Evolutionary conservation across 192 early-diverging fungal species (phyloP).

Genomic region (Backusella luteola): DNA sequence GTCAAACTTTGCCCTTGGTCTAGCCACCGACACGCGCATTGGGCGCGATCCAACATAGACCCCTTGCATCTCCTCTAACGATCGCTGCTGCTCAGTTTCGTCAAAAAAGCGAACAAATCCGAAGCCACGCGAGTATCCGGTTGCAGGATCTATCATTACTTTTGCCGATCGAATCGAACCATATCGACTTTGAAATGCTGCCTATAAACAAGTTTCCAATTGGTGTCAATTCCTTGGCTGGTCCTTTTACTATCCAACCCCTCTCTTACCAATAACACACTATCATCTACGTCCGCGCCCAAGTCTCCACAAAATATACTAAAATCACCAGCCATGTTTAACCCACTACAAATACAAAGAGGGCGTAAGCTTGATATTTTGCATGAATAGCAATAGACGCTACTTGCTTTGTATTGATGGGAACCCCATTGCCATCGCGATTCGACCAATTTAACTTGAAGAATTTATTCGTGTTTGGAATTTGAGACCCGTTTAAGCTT

Average conservation of each 20-base stretch:
- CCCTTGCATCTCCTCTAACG: constrained; percentile 16
- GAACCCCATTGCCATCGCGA: constrained; percentile 10
- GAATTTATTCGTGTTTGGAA: constrained; percentile 14
- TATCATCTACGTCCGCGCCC: constrained; percentile 8
- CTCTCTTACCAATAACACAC: not conserved
- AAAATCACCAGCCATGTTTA: constrained; percentile 5
- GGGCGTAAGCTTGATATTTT: not conserved
- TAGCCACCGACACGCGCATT: constrained; percentile 6
- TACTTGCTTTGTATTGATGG: not conserved
- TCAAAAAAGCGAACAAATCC: constrained; percentile 61
- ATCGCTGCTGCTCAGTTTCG: constrained; percentile 6
- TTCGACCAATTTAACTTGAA: constrained; percentile 21
- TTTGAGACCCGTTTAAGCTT: not conserved
- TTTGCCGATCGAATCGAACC: constrained; percentile 58
- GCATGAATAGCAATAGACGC: not conserved
- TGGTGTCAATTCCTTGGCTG: not conserved
- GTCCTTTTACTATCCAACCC: not conserved
- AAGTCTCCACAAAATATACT: constrained; percentile 19
- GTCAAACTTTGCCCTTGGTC: constrained; percentile 17
- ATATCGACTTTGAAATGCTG: constrained; percentile 19
- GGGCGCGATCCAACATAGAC: constrained; percentile 15
- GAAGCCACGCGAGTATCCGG: constrained; percentile 81
- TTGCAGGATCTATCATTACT: constrained; percentile 85
- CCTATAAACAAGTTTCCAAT: not conserved
- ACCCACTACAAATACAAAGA: not conserved